Evolutionary conservation across 2,329 filamentous ascomycete species (phyloP), one percentile per base, ranked within the genome.

Genomic region (Monilinia polystroma): DNA sequence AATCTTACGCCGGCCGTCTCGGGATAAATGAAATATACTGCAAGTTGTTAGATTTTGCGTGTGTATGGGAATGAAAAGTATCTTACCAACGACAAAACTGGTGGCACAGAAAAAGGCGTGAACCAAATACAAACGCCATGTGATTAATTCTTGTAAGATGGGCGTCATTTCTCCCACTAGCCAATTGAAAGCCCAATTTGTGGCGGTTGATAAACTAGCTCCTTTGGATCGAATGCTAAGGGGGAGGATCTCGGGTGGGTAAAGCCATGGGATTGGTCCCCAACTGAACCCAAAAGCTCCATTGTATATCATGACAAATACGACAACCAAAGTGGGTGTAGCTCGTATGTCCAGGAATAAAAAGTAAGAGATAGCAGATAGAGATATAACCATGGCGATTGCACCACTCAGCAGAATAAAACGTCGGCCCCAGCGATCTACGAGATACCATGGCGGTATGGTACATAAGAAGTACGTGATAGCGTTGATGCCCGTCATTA

Each of bases 161-260:
- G 95, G 95, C 0, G 95, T 99, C 83, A 98, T 86, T 79, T 96
- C 92, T 72, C 95, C 95, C 4, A 98, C 95, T 35, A 98, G 82
- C 91, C 93, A 99, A 80, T 99, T 99, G 80, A 95, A 97, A 1
- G 94, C 93, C 95, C 95, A 99, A 77, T 99, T 99, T 43, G 93
- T 89, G 23, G 95, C 95, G 1, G 95, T 98, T 68, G 94, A 97
- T 77, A 99, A 80, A 84, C 93, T 97, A 64, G 95, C 94, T 69
- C 95, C 95, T 83, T 98, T 98, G 68, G 94, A 96, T 74, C 95
- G 89, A 76, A 98, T 97, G 81, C 93, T 97, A 68, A 99, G 83
- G 5, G 95, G 95, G 54, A 99, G 83, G 80, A 99, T 99, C 83
- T 99, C 95, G n/a, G 95, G 95, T 18, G 95, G 95, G 78, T 98